Evolutionary conservation across 108 stramenopile species (phyloP).

Genomic region (Chaetoceros muelleri): DNA sequence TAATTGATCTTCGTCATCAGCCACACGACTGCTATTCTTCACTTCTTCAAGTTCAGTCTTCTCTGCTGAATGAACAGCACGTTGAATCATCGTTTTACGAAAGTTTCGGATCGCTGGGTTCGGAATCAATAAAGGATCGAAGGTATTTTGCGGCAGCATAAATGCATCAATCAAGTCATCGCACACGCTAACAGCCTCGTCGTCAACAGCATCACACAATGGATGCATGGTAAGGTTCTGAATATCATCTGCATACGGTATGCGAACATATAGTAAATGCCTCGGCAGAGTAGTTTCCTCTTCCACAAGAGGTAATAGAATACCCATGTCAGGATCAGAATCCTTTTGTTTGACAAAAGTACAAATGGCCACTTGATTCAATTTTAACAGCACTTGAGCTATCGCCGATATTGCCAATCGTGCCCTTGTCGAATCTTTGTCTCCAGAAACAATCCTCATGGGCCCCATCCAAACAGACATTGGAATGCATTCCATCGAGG

Average conservation of each 20-base stretch:
- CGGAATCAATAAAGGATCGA: conserved; percentile 29
- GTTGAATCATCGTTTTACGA: conserved; percentile 29
- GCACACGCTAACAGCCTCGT: conserved; percentile 14
- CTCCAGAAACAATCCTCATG: conserved; percentile 50
- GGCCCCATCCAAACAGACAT: conserved; percentile 39
- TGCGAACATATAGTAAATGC: conserved; percentile 51
- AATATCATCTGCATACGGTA: conserved; percentile 74
- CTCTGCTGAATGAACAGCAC: too few species aligned
- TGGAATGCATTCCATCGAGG: conserved; percentile 21
- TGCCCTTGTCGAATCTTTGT: conserved; percentile 31
- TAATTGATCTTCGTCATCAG: too few species aligned
- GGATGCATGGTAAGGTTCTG: conserved; percentile 12
- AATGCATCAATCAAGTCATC: conserved; percentile 67
- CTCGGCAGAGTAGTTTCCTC: conserved; percentile 4
- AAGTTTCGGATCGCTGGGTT: conserved; percentile 38
- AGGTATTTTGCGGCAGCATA: conserved; percentile 50
- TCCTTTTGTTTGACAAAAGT: conserved; percentile 57
- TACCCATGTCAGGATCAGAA: conserved; percentile 56
- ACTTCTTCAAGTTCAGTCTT: too few species aligned
- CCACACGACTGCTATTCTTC: too few species aligned
- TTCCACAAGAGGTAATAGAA: conserved; percentile 41
- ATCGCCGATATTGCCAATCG: conserved; percentile 59
- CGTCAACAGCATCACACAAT: conserved; percentile 7
- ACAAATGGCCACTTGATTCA: conserved; percentile 44
- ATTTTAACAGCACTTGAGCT: conserved; percentile 45